phyloP scores from a whole-genome alignment of 495 filamentous ascomycete species.

The Talaromyces adpressus region DNA sequence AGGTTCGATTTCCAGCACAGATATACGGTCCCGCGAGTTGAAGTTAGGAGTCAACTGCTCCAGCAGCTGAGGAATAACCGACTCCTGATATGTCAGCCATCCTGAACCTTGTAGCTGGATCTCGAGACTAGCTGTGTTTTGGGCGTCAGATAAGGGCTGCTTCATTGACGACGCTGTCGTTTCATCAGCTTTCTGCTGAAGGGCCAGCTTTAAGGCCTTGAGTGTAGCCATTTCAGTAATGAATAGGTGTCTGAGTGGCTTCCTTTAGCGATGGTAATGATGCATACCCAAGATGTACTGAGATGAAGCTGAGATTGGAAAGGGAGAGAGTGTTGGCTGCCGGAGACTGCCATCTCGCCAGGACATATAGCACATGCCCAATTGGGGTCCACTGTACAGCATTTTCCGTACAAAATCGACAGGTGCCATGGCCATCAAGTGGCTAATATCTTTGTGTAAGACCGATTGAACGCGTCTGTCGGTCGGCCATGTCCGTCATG shows the following conservation, averaged over 20 bases:
- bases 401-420: background rate
- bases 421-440: background rate
- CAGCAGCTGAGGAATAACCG: conserved; percentile 51
- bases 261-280: background rate
- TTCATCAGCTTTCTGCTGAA: conserved; percentile 32
- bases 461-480: no score
- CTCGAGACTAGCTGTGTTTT: conserved; percentile 49
- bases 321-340: background rate
- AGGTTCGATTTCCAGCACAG: conserved; percentile 55
- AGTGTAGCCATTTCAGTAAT: conserved; percentile 43
- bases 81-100: conserved; percentile 45
- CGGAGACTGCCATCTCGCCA: background rate
- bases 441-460: no score
- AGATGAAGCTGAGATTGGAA: background rate
- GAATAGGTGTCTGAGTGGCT: no score
- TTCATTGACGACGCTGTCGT: conserved; percentile 18
- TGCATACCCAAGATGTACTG: background rate
- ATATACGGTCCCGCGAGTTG: conserved; percentile 39
- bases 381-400: background rate
- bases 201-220: conserved; percentile 39
- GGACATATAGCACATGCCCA: background rate
- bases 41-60: conserved; percentile 41
- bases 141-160: conserved; percentile 42
- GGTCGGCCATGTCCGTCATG: no score
- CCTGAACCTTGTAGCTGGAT: conserved; percentile 36